phyloP scores from a whole-genome alignment of 2,329 filamentous ascomycete genomes.

The Graphilbum fragrans region DNA sequence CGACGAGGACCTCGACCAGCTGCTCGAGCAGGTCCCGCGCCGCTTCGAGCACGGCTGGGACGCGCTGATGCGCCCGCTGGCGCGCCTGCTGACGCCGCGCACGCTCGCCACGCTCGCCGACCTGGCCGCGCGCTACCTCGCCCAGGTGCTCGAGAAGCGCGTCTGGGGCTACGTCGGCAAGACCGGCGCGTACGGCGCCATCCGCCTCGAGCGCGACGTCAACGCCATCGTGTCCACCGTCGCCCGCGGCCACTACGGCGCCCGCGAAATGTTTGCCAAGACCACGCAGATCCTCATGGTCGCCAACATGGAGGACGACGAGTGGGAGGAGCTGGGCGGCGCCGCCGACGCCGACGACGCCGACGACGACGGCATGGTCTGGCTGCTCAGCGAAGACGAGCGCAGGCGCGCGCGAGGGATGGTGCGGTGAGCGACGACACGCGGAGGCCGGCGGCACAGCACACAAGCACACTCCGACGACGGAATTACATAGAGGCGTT shows the following conservation, averaged over 20 bases:
- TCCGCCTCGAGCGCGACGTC: slow-evolving; percentile 75
- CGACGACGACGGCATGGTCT: slow-evolving; percentile 52
- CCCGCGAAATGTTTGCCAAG: slow-evolving; percentile 65
- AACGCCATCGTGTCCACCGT: slow-evolving; percentile 59
- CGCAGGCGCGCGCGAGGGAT: slow-evolving; percentile 59
- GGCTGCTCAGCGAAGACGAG: slow-evolving; percentile 64
- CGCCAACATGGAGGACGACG: slow-evolving; percentile 90
- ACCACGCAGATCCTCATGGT: slow-evolving; percentile 74
- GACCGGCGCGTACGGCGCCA: slow-evolving; percentile 68
- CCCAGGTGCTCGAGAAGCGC: slow-evolving; percentile 73
- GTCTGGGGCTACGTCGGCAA: slow-evolving; percentile 70
- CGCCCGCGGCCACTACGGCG: slow-evolving; percentile 59
- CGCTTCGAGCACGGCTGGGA: slow-evolving; percentile 83
- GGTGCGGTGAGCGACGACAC: slow-evolving; percentile 32
- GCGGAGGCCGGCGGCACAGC: too few relatives aligned
- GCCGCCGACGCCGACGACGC: slow-evolving; percentile 2
- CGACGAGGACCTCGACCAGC: slow-evolving; percentile 31
- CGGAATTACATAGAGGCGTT: too few relatives aligned
- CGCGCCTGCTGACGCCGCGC: slow-evolving; percentile 66
- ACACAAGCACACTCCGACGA: too few relatives aligned
- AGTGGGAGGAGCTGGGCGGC: slow-evolving; percentile 64
- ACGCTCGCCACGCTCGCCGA: slow-evolving; percentile 69
- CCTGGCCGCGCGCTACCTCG: slow-evolving; percentile 61
- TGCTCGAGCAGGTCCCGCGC: slow-evolving; percentile 57
- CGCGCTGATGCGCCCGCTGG: slow-evolving; percentile 70